Evolutionary conservation across 2,329 filamentous ascomycete genomes (phyloP).

Genomic region (Paracorniculantispora psalliotae): DNA sequence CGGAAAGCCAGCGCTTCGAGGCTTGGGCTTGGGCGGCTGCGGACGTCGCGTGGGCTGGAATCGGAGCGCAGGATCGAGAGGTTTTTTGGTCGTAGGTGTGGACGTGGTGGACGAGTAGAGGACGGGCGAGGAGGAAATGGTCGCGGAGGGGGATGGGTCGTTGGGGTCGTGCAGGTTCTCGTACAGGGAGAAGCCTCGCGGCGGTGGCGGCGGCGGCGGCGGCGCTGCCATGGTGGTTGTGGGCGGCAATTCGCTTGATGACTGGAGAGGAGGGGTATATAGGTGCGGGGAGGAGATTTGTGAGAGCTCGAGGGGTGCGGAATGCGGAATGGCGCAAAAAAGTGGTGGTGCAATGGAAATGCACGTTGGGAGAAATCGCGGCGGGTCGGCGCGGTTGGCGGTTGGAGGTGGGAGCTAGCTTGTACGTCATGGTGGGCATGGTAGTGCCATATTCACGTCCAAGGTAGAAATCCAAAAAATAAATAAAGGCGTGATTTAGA

Average conservation of each 20-base stretch:
- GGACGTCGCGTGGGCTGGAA: constrained; percentile 85
- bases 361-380: too few relatives aligned
- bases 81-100: constrained; percentile 53
- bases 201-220: constrained; percentile 35
- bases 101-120: constrained; percentile 50
- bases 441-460: too few relatives aligned
- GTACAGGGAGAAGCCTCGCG: constrained; percentile 66
- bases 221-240: constrained; percentile 24
- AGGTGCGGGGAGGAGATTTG: too few relatives aligned
- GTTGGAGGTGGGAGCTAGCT: too few relatives aligned
- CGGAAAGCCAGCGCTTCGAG: constrained; percentile 39
- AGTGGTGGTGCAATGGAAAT: too few relatives aligned
- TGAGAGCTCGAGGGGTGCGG: too few relatives aligned
- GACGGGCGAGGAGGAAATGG: constrained; percentile 73
- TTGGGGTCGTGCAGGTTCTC: constrained; percentile 71
- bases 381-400: too few relatives aligned
- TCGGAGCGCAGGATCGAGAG: constrained; percentile 58
- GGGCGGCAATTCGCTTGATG: not conserved
- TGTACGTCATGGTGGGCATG: too few relatives aligned
- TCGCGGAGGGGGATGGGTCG: constrained; percentile 42
- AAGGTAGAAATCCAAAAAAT: too few relatives aligned
- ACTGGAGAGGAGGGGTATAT: not conserved
- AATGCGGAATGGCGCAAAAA: too few relatives aligned
- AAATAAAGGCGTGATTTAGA: too few relatives aligned
- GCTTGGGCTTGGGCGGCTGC: constrained; percentile 43